phyloP scores from a whole-genome alignment of 208 protist genomes.

The Vickermania spadyakhi region DNA sequence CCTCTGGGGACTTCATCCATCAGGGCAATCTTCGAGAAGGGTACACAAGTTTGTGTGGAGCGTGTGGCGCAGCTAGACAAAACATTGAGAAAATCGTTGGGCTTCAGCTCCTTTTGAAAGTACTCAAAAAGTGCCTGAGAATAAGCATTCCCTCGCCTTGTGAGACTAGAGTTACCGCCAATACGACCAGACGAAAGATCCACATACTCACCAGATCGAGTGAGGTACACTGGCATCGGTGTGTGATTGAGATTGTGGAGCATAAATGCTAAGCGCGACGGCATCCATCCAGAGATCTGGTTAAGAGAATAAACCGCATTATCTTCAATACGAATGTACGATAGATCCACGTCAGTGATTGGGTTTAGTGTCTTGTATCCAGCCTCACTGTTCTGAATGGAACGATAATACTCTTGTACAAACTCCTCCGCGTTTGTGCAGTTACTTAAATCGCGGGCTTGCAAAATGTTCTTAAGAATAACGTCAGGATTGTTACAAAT shows the following conservation, averaged over 20 bases:
- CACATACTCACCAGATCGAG: slow-evolving; percentile 76
- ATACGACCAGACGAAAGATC: slow-evolving; percentile 66
- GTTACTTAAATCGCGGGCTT: slow-evolving; percentile 32
- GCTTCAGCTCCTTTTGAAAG: slow-evolving; percentile 40
- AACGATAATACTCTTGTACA: slow-evolving; percentile 66
- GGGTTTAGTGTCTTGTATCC: slow-evolving; percentile 73
- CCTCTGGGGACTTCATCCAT: not conserved
- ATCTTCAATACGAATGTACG: slow-evolving; percentile 82
- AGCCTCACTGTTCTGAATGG: slow-evolving; percentile 47
- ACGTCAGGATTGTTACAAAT: slow-evolving; percentile 44
- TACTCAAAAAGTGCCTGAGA: slow-evolving; percentile 56
- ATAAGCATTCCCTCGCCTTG: slow-evolving; percentile 61
- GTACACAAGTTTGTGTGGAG: slow-evolving; percentile 69
- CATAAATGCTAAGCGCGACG: slow-evolving; percentile 77
- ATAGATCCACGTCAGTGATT: slow-evolving; percentile 52
- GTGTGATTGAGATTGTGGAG: slow-evolving; percentile 78
- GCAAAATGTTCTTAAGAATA: slow-evolving; percentile 51
- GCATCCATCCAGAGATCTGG: slow-evolving; percentile 84
- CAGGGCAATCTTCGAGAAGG: slow-evolving; percentile 42
- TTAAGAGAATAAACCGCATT: slow-evolving; percentile 64
- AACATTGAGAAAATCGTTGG: slow-evolving; percentile 30
- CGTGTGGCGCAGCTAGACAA: slow-evolving; percentile 82
- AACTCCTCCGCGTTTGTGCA: slow-evolving; percentile 47
- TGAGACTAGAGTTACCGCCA: slow-evolving; percentile 79
- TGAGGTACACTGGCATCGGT: slow-evolving; percentile 70